Conservation (phyloP, 2,329 filamentous ascomycete species). For the Epichloe sp. region DNA sequence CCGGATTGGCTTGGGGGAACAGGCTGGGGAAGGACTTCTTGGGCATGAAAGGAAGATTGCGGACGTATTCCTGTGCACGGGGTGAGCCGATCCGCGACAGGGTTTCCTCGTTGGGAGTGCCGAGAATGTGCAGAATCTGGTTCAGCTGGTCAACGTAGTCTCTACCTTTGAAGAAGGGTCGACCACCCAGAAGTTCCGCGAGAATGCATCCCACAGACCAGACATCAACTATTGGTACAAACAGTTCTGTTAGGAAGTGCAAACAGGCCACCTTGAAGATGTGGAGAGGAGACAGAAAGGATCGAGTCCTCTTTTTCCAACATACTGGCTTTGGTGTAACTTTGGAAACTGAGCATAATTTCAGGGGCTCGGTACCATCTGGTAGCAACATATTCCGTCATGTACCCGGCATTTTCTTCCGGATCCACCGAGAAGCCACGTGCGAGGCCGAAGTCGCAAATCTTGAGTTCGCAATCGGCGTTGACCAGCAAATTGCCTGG, state of each 20-base stretch:
- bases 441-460: constrained; percentile 93
- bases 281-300: not conserved
- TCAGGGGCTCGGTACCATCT: constrained; percentile 92
- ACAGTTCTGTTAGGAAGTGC: not conserved
- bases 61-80: constrained; percentile 93
- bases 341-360: constrained; percentile 99
- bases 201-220: constrained; percentile 99
- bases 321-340: constrained; percentile 99
- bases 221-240: constrained; percentile 61
- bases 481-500: constrained; percentile 96
- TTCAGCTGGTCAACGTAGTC: constrained; percentile 99
- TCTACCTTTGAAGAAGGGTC: constrained; percentile 97
- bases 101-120: constrained; percentile 91
- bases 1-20: constrained; percentile 86
- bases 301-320: constrained; percentile 18
- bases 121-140: constrained; percentile 96
- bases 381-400: constrained; percentile 98
- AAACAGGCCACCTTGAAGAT: too few relatives aligned
- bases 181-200: constrained; percentile 85
- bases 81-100: constrained; percentile 87
- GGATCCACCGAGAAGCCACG: constrained; percentile 95
- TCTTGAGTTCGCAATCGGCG: constrained; percentile 98
- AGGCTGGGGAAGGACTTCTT: constrained; percentile 82
- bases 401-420: constrained; percentile 96
- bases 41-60: constrained; percentile 87